phyloP scores from a whole-genome alignment of 257 asterid species.

The Prunella vulgaris region DNA sequence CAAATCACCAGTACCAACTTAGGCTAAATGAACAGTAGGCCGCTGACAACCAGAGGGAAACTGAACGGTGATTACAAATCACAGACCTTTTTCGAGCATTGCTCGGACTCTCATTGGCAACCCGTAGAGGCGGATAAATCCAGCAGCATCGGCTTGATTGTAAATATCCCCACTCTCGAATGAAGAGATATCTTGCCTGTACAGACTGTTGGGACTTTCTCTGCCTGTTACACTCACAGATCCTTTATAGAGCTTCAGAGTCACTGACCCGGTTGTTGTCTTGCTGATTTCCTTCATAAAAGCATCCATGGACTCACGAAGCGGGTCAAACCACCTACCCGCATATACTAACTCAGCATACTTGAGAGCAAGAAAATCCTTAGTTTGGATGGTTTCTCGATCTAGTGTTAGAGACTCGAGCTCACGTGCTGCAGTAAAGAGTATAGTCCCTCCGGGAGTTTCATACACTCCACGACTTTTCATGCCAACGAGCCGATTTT shows the following conservation, averaged over 20 bases:
- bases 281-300: constrained; percentile 88
- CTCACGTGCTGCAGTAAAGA: constrained; percentile 68
- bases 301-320: constrained; percentile 83
- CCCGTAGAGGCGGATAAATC: constrained; percentile 82
- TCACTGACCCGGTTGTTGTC: constrained; percentile 75
- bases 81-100: constrained; percentile 62
- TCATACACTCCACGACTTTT: constrained; percentile 97
- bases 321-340: constrained; percentile 94
- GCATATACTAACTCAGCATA: constrained; percentile 86
- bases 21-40: not conserved
- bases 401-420: constrained; percentile 95
- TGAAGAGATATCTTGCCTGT: constrained; percentile 84
- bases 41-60: not conserved
- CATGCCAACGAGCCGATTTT: constrained; percentile 90
- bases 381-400: constrained; percentile 77
- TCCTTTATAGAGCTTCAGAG: constrained; percentile 83
- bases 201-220: constrained; percentile 70
- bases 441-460: constrained; percentile 93
- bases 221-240: constrained; percentile 60
- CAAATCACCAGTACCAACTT: not conserved
- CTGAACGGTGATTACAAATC: not conserved
- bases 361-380: constrained; percentile 84
- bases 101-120: constrained; percentile 77
- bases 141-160: constrained; percentile 94
- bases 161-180: constrained; percentile 88